Evolutionary conservation across 1,139 yeast genomes (phyloP).

Genomic region (Pichia sp.): DNA sequence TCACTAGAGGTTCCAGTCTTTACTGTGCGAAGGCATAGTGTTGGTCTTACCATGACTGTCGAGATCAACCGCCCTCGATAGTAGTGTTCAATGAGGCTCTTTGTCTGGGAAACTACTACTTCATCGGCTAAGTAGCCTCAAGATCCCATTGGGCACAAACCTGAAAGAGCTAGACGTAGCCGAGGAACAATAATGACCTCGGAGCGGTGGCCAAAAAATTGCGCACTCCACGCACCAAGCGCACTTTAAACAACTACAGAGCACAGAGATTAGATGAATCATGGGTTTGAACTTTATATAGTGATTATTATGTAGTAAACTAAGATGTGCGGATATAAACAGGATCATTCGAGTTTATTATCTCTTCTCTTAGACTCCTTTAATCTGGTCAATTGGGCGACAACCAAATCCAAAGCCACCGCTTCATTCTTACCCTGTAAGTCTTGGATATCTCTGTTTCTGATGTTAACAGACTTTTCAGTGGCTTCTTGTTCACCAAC

Average conservation of each 20-base stretch:
- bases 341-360: slow-evolving; percentile 41
- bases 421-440: slow-evolving; percentile 87
- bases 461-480: slow-evolving; percentile 75
- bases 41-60: background rate
- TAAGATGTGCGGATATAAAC: background rate
- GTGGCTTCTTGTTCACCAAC: slow-evolving; percentile 92
- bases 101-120: too few species aligned
- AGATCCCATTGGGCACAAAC: background rate
- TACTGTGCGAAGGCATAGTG: background rate
- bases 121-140: background rate
- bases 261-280: background rate
- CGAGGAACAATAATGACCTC: background rate
- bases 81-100: background rate
- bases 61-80: background rate
- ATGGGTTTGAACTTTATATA: background rate
- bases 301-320: background rate
- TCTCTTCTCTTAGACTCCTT: slow-evolving; percentile 68
- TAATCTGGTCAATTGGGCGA: slow-evolving; percentile 60
- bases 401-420: slow-evolving; percentile 63
- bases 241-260: background rate
- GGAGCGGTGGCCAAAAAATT: background rate
- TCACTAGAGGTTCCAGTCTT: background rate
- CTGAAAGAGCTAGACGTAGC: background rate
- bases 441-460: slow-evolving; percentile 87
- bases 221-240: background rate